These are phyloP conservation scores for Aphanomyces stellatus DNA, from an alignment of 352 stramenopile genomes.

Conservation along the genomic window DNA sequence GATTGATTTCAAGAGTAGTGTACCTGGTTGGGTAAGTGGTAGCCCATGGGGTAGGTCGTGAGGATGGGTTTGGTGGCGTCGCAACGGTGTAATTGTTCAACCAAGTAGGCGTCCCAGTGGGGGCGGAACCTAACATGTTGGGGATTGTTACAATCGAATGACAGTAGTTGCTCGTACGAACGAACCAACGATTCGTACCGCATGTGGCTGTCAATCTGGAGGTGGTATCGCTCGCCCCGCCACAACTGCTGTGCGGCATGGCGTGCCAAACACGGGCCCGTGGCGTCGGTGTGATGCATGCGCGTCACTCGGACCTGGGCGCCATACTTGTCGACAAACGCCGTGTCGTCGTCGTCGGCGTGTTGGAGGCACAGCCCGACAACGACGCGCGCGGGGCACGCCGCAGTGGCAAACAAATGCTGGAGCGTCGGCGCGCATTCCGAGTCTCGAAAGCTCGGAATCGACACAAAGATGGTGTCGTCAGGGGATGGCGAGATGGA, in stretches of 20 bases:
- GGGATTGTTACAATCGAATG: no score
- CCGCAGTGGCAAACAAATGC: slow-evolving; percentile 51
- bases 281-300: slow-evolving; percentile 68
- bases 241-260: slow-evolving; percentile 70
- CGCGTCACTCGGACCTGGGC: slow-evolving; percentile 33
- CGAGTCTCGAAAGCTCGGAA: slow-evolving; percentile 89
- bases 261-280: slow-evolving; percentile 86
- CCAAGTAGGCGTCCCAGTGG: slow-evolving; percentile 87
- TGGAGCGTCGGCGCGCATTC: slow-evolving; percentile 83
- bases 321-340: slow-evolving; percentile 35
- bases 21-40: slow-evolving; percentile 70
- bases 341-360: slow-evolving; percentile 37
- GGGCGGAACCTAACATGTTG: slow-evolving; percentile 38
- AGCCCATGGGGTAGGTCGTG: slow-evolving; percentile 91
- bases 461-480: slow-evolving; percentile 89
- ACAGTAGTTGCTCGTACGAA: background rate
- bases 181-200: slow-evolving; percentile 22
- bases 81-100: slow-evolving; percentile 54
- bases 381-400: slow-evolving; percentile 53
- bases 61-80: slow-evolving; percentile 62
- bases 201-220: slow-evolving; percentile 96
- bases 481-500: no score
- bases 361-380: slow-evolving; percentile 86
- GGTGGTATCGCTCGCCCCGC: slow-evolving; percentile 77
- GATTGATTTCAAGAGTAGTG: no score